phyloP scores from a whole-genome alignment of 2,329 filamentous ascomycete species.

The Davidsoniella neocaledoniae region DNA sequence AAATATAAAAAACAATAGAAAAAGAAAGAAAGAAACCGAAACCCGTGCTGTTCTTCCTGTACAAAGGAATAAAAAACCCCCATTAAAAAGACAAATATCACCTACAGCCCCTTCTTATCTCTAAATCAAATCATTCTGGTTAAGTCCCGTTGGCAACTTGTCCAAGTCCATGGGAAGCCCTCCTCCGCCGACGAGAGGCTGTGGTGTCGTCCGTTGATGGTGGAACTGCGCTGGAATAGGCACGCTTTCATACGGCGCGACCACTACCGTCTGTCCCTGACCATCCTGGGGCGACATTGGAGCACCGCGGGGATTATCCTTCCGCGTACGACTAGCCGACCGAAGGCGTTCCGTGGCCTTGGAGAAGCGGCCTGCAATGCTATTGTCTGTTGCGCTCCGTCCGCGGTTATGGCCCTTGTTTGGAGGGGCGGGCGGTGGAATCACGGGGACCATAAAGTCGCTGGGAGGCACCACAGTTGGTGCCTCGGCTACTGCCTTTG shows the following conservation, averaged over 20 bases:
- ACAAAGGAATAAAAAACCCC: background rate
- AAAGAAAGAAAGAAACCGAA: constrained; percentile 1
- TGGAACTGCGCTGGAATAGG: constrained; percentile 15
- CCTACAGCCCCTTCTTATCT: background rate
- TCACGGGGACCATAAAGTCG: constrained; percentile 28
- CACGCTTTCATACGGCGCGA: constrained; percentile 27
- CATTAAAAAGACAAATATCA: constrained; percentile 1
- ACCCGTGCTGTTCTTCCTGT: background rate
- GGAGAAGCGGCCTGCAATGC: constrained; percentile 34
- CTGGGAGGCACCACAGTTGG: constrained; percentile 21
- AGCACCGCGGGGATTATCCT: constrained; percentile 20
- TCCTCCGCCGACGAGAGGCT: background rate
- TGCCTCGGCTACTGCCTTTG: constrained; percentile 5
- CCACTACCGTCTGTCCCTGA: constrained; percentile 9
- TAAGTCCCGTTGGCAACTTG: constrained; percentile 32
- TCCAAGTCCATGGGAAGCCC: constrained; percentile 15
- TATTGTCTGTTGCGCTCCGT: constrained; percentile 34
- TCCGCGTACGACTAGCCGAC: constrained; percentile 39
- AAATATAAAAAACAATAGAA: constrained; percentile 10
- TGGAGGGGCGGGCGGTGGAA: constrained; percentile 29
- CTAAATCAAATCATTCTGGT: constrained; percentile 39
- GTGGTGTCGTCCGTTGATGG: background rate
- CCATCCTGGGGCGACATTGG: constrained; percentile 24
- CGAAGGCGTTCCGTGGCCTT: constrained; percentile 44
- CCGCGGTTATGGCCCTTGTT: constrained; percentile 35